Percentiles rank a stretch among this genome's conserved stretches.
These are phyloP conservation scores for Cercospora sp. DNA, from an alignment of 2,329 filamentous ascomycete genomes.

Conservation along the genomic window DNA sequence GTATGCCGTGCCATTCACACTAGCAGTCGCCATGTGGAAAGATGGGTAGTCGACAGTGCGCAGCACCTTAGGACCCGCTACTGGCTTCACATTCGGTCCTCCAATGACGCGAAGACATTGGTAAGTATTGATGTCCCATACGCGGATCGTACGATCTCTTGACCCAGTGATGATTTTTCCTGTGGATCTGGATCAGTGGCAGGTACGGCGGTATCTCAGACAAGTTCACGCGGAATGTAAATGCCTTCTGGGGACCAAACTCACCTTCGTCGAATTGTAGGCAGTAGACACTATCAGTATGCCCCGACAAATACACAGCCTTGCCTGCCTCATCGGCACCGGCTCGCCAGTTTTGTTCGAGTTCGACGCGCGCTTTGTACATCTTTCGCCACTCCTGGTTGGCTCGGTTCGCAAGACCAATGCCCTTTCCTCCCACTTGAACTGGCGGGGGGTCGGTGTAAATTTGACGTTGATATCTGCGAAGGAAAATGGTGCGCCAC, in stretches of 20 bases:
- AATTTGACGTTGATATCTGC: constrained; percentile 52
- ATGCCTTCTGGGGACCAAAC: no score
- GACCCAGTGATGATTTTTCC: constrained; percentile 93
- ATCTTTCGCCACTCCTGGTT: constrained; percentile 83
- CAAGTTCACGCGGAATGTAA: no score
- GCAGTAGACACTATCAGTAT: constrained; percentile 95
- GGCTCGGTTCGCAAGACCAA: constrained; percentile 51
- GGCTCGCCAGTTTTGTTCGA: constrained; percentile 72
- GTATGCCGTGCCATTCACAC: constrained; percentile 49
- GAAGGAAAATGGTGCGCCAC: constrained; percentile 63
- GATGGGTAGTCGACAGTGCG: constrained; percentile 45
- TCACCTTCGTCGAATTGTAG: constrained; percentile 89
- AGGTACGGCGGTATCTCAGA: no score
- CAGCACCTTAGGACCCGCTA: constrained; percentile 44
- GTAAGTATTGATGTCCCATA: constrained; percentile 92
- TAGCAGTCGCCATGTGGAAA: constrained; percentile 43
- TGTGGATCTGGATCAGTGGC: no score
- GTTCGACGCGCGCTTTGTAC: constrained; percentile 71
- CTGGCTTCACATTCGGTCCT: constrained; percentile 62
- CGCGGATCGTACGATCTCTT: constrained; percentile 88
- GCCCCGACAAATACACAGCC: constrained; percentile 86
- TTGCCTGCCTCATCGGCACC: constrained; percentile 68
- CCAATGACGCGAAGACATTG: constrained; percentile 85
- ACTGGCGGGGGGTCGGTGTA: constrained; percentile 48
- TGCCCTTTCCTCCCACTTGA: constrained; percentile 53